Percentiles rank a stretch among this genome's conserved stretches.
phyloP scores from a whole-genome alignment of 768 basidiomycete genomes.

The Lepiota brunneoincarnata region DNA sequence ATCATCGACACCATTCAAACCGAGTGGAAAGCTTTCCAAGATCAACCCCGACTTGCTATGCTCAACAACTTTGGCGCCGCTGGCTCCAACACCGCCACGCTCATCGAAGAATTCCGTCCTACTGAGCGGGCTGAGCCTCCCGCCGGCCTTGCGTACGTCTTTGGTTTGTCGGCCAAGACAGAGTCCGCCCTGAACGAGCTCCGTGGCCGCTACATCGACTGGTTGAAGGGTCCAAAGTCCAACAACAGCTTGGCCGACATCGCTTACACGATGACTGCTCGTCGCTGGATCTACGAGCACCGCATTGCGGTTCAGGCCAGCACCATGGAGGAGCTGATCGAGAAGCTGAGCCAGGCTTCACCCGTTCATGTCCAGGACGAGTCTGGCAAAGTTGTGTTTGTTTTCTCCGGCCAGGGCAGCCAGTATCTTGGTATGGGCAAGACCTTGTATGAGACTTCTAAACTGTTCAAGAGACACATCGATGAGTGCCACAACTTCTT shows the following conservation, averaged over 20 bases:
- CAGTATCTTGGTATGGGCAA: conserved; percentile 67
- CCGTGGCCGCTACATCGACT: conserved; percentile 43
- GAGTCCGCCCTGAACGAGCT: conserved; percentile 42
- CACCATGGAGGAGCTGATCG: conserved; percentile 42
- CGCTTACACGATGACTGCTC: conserved; percentile 67
- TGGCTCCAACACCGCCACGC: conserved; percentile 63
- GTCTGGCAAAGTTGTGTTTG: conserved; percentile 46
- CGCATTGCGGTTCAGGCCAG: conserved; percentile 49
- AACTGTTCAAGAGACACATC: conserved; percentile 47
- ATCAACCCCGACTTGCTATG: conserved; percentile 46
- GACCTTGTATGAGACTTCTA: conserved; percentile 47
- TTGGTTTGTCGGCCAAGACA: conserved; percentile 66
- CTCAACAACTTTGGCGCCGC: conserved; percentile 79
- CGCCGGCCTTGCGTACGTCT: conserved; percentile 31
- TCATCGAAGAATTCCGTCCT: conserved; percentile 49
- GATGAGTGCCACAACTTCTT: conserved; percentile 59
- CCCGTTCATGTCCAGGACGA: conserved; percentile 27
- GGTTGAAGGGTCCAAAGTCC: conserved; percentile 34
- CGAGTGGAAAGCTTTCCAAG: conserved; percentile 39
- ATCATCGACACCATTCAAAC: conserved; percentile 41
- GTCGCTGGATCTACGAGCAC: conserved; percentile 52
- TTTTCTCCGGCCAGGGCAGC: conserved; percentile 74
- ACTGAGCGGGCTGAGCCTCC: not conserved
- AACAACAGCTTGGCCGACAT: conserved; percentile 40
- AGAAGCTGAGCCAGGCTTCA: conserved; percentile 36